Conservation (phyloP, 1,284 basidiomycete species). For the Malassezia yamatoensis region DNA sequence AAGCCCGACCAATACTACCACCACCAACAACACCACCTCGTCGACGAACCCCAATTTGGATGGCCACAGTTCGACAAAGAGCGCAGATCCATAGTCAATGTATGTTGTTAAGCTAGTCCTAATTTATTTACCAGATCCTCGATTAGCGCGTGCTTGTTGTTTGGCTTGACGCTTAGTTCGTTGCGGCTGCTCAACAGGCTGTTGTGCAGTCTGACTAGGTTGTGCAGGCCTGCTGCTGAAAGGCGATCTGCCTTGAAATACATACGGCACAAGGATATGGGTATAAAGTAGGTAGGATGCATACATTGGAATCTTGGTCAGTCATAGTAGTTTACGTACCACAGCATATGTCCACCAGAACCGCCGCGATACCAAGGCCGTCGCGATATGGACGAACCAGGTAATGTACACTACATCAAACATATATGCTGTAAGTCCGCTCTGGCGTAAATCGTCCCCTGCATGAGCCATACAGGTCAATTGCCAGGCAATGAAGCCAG, state of each 20-base stretch:
- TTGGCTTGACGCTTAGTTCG: constrained; percentile 42
- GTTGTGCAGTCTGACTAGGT: not conserved
- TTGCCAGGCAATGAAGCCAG: constrained; percentile 30
- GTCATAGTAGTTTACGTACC: not conserved
- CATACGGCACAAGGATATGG: constrained; percentile 38
- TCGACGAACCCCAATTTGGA: not conserved
- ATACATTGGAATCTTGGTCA: constrained; percentile 45
- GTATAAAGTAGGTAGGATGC: constrained; percentile 36
- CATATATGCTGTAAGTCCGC: constrained; percentile 48
- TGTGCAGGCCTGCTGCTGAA: constrained; percentile 4
- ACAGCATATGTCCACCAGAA: constrained; percentile 18
- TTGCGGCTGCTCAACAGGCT: not conserved
- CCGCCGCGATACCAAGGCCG: constrained; percentile 30
- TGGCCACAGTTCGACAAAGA: too few relatives aligned
- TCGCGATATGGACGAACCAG: constrained; percentile 46
- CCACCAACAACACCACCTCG: not conserved
- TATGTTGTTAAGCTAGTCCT: too few relatives aligned
- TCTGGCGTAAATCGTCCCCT: constrained; percentile 42
- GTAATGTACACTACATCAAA: constrained; percentile 49
- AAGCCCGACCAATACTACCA: not conserved
- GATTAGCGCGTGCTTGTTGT: constrained; percentile 36
- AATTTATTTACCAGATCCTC: constrained; percentile 30
- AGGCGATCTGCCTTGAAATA: constrained; percentile 30
- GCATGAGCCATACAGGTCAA: constrained; percentile 41
- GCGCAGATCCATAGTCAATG: too few relatives aligned